These are phyloP conservation scores for Rhizoclosmatium sp. DNA, from an alignment of 192 early-diverging fungal species.

Conservation along the genomic window DNA sequence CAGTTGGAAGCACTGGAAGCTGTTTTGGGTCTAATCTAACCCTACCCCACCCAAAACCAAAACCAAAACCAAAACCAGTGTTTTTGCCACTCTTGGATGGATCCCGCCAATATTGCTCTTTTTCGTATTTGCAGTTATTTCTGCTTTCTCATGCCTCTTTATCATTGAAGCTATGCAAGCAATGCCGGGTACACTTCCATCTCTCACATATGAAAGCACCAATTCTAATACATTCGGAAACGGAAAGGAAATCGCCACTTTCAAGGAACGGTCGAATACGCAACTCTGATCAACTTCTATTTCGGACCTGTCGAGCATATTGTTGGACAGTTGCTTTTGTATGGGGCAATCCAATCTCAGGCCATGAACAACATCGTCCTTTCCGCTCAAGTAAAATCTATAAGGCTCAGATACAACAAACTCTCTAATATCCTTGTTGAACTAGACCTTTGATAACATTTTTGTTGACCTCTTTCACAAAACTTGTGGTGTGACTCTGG, in stretches of 20 bases:
- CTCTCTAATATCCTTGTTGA: too few relatives aligned
- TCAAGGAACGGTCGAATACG: conserved; percentile 62
- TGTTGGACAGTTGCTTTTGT: conserved; percentile 59
- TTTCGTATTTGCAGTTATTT: conserved; percentile 55
- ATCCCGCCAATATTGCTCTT: conserved; percentile 47
- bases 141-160: conserved; percentile 56
- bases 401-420: not conserved
- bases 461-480: conserved; percentile 60
- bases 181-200: conserved; percentile 61
- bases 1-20: too few relatives aligned
- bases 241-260: conserved; percentile 12
- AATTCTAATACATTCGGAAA: not conserved
- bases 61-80: too few relatives aligned
- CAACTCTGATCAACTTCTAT: conserved; percentile 66
- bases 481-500: conserved; percentile 53
- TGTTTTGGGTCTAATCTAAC: too few relatives aligned
- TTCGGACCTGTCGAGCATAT: conserved; percentile 54
- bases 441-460: conserved; percentile 61
- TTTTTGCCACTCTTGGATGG: conserved; percentile 55
- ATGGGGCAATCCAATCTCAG: conserved; percentile 56
- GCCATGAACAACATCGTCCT: conserved; percentile 60
- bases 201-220: conserved; percentile 34
- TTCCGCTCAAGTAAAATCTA: conserved; percentile 45
- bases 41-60: too few relatives aligned
- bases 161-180: conserved; percentile 68